phyloP scores from a whole-genome alignment of 371 early-diverging fungal species.

The Nosema bombycis region DNA sequence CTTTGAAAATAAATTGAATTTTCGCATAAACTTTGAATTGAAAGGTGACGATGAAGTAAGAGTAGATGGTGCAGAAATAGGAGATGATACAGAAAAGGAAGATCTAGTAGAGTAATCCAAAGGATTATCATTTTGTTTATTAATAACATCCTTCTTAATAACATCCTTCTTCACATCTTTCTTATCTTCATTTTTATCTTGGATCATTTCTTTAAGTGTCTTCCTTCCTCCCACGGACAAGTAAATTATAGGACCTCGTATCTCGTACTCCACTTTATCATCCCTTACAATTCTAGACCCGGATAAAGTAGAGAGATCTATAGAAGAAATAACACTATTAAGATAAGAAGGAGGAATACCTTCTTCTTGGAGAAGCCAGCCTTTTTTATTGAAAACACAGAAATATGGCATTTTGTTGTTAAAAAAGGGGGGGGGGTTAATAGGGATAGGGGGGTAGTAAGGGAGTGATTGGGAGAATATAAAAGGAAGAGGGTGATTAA shows the following conservation, averaged over 20 bases:
- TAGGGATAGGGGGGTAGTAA: constrained; percentile 3
- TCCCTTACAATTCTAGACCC: constrained; percentile 39
- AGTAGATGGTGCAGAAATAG: too few relatives aligned
- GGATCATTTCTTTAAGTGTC: neutral
- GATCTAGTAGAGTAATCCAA: neutral
- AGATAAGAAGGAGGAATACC: constrained; percentile 43
- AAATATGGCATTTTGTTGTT: constrained; percentile 46
- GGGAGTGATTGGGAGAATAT: neutral
- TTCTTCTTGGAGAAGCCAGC: constrained; percentile 42
- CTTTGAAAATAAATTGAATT: constrained; percentile 49
- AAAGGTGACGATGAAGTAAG: neutral
- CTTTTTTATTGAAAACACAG: constrained; percentile 49
- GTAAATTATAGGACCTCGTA: constrained; percentile 49
- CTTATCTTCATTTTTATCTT: constrained; percentile 10
- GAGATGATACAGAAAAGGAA: too few relatives aligned
- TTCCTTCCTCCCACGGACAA: constrained; percentile 22
- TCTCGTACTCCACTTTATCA: constrained; percentile 44
- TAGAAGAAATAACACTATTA: constrained; percentile 30
- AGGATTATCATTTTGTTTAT: constrained; percentile 23
- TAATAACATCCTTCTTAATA: constrained; percentile 18
- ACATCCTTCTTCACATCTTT: constrained; percentile 28
- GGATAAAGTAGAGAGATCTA: constrained; percentile 15
- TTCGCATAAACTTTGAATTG: constrained; percentile 5
- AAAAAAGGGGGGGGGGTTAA: too few relatives aligned
- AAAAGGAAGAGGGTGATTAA: neutral